A percentile compares a stretch with the other conserved stretches of the same genome.
Conservation (phyloP, 2,329 filamentous ascomycete species). For the Zymoseptoria brevis region DNA sequence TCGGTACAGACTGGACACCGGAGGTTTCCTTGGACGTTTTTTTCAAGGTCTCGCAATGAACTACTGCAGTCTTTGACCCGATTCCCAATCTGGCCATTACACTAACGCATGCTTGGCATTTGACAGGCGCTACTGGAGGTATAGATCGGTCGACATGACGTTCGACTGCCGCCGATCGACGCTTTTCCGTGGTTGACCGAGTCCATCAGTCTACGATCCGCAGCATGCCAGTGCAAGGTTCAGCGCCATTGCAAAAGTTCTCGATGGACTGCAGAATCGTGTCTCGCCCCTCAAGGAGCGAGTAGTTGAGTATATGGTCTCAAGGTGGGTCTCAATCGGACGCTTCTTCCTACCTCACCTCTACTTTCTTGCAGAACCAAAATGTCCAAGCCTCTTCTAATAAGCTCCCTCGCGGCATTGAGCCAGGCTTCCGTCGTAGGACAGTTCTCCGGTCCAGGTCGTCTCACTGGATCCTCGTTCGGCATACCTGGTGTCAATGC, state of each 20-base stretch:
- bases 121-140: neutral
- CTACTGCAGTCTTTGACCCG: neutral
- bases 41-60: neutral
- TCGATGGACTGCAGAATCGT: neutral
- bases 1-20: neutral
- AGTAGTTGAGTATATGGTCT: neutral
- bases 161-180: neutral
- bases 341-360: neutral
- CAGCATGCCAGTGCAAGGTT: neutral
- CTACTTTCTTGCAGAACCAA: neutral
- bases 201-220: neutral
- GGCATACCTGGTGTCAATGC: constrained; percentile 14
- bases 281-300: neutral
- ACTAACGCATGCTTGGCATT: neutral
- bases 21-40: too few relatives aligned
- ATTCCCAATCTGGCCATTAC: neutral
- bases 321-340: neutral
- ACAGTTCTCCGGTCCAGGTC: constrained; percentile 1
- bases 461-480: constrained; percentile 13
- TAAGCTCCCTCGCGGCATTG: neutral
- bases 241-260: neutral
- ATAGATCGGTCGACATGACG: neutral
- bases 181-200: neutral
- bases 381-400: neutral
- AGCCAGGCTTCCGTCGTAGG: constrained; percentile 1